A percentile compares a stretch with the other conserved stretches of the same genome.
Evolutionary conservation across 495 filamentous ascomycete species (phyloP).

Genomic region (Aspergillus wentii): DNA sequence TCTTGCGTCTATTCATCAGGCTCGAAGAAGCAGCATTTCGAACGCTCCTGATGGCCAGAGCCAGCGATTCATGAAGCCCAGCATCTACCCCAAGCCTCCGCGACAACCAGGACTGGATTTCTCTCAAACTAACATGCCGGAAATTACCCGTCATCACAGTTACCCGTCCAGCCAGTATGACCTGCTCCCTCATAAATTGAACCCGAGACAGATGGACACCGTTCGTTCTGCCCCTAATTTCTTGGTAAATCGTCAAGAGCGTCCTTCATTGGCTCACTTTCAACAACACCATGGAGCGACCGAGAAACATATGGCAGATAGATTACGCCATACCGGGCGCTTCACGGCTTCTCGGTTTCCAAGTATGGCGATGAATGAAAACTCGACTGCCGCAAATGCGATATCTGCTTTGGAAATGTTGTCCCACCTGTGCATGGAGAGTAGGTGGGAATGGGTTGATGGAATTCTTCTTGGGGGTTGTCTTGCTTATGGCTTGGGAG

Average conservation of each 20-base stretch:
- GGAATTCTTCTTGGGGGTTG: constrained; percentile 93
- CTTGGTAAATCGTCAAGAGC: constrained; percentile 15
- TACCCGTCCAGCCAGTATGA: constrained; percentile 38
- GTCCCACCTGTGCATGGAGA: constrained; percentile 76
- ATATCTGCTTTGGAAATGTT: constrained; percentile 73
- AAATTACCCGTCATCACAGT: constrained; percentile 37
- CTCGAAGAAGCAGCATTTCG: constrained; percentile 39
- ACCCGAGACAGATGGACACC: constrained; percentile 10
- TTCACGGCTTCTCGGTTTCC: constrained; percentile 33
- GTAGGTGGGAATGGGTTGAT: constrained; percentile 90
- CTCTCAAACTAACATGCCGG: constrained; percentile 20
- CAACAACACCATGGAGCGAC: constrained; percentile 19
- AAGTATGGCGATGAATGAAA: constrained; percentile 26
- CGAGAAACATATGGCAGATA: constrained; percentile 21
- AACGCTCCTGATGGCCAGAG: constrained; percentile 25
- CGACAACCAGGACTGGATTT: constrained; percentile 46
- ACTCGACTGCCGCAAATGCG: constrained; percentile 43
- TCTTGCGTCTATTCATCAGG: constrained; percentile 66
- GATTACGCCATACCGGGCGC: constrained; percentile 26
- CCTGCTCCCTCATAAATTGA: constrained; percentile 17
- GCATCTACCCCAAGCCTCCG: constrained; percentile 61
- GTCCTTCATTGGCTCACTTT: constrained; percentile 25
- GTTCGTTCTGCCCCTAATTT: constrained; percentile 7
- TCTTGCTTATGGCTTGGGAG: constrained; percentile 85
- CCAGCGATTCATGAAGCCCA: constrained; percentile 43